A percentile compares a stretch with the other conserved stretches of the same genome.
Conservation (phyloP, 768 basidiomycete species). For the Pluteus cervinus region DNA sequence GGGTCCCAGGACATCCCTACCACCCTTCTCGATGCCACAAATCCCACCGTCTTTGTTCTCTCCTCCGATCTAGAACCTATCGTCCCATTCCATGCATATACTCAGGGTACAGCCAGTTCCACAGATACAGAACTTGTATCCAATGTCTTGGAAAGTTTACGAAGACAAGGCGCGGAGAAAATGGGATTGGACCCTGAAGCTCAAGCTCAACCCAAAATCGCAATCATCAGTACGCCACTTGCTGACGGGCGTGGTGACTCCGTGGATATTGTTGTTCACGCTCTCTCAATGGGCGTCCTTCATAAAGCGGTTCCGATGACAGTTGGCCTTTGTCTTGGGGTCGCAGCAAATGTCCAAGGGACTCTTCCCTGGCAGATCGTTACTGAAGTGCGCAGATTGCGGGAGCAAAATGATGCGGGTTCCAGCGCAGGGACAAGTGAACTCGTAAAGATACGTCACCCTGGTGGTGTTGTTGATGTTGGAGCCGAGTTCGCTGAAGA, state of each 20-base stretch:
- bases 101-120: conserved; percentile 18
- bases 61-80: conserved; percentile 33
- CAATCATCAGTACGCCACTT: conserved; percentile 38
- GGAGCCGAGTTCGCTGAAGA: conserved; percentile 44
- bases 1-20: conserved; percentile 23
- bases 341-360: conserved; percentile 48
- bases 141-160: conserved; percentile 43
- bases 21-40: conserved; percentile 69
- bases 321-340: conserved; percentile 62
- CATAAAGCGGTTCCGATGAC: conserved; percentile 74
- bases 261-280: conserved; percentile 49
- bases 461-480: conserved; percentile 63
- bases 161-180: conserved; percentile 44
- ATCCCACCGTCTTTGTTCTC: conserved; percentile 63
- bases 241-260: conserved; percentile 17
- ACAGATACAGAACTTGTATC: too few species aligned
- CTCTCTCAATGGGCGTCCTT: conserved; percentile 66
- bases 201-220: conserved; percentile 69
- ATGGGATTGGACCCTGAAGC: conserved; percentile 63
- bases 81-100: conserved; percentile 32
- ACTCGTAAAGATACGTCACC: conserved; percentile 53
- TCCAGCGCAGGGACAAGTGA: conserved; percentile 11
- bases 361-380: conserved; percentile 52
- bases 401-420: conserved; percentile 10
- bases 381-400: conserved; percentile 18